These are phyloP conservation scores for Thuidium tamariscinum DNA, from an alignment of 225 moss, liverwort and hornwort genomes.

Conservation along the genomic window DNA sequence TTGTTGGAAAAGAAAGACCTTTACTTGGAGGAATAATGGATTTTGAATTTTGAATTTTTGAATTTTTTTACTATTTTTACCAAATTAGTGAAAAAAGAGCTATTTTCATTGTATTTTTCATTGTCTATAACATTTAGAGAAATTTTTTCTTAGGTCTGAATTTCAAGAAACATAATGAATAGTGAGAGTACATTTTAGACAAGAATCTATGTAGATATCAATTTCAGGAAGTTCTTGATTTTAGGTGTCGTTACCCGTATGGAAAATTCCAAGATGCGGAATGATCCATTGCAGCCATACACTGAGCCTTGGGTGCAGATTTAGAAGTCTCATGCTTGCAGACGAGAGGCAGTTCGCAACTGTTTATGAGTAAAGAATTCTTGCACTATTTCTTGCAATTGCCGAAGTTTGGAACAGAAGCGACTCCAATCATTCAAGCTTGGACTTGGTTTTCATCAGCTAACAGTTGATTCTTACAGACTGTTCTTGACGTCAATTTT, in stretches of 20 bases:
- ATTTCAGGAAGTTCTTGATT: fast-evolving
- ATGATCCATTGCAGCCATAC: background rate
- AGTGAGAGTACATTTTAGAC: background rate
- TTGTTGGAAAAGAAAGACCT: too few species aligned
- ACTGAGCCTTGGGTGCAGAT: background rate
- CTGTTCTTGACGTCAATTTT: background rate
- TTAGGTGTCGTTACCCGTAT: background rate
- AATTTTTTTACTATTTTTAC: too few species aligned
- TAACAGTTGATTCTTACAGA: background rate
- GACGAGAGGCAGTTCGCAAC: background rate
- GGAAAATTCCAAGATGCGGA: background rate
- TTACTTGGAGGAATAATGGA: too few species aligned
- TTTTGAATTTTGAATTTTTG: too few species aligned
- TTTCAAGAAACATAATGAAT: too few species aligned
- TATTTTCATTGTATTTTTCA: too few species aligned
- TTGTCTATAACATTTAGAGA: too few species aligned
- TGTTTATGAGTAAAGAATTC: background rate
- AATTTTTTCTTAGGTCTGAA: too few species aligned
- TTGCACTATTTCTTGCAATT: background rate
- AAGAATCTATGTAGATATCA: fast-evolving
- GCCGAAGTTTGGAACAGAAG: background rate
- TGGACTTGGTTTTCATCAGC: background rate
- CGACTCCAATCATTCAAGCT: background rate
- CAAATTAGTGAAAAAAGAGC: too few species aligned
- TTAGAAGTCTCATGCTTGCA: background rate